Conservation (phyloP, 257 asterid species). For the Petrea volubilis region DNA sequence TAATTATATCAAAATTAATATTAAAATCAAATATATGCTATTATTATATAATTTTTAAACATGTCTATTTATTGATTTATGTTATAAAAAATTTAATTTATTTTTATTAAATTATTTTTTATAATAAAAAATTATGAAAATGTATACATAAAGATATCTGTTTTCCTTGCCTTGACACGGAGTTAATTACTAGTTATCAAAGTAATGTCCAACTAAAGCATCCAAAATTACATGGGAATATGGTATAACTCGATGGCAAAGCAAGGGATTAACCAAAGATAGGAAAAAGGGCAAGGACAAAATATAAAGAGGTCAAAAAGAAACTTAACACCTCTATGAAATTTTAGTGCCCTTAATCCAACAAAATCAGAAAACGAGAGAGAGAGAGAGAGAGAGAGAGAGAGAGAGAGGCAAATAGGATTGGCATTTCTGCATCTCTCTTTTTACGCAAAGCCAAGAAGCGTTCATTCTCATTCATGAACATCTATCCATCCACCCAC, state of each 20-base stretch:
- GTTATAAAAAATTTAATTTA: too few relatives aligned
- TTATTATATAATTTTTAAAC: too few relatives aligned
- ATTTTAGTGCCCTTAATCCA: neutral
- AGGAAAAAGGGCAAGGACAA: neutral
- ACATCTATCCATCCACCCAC: conserved; percentile 22
- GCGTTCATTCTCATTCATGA: conserved; percentile 20
- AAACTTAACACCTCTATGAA: neutral
- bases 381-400: too few relatives aligned
- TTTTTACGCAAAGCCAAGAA: conserved; percentile 9
- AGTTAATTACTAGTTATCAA: too few relatives aligned
- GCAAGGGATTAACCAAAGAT: conserved; percentile 8
- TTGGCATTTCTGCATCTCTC: conserved; percentile 9
- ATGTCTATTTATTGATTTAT: too few relatives aligned
- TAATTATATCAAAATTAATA: too few relatives aligned
- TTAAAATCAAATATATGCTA: too few relatives aligned
- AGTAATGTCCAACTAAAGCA: conserved; percentile 21
- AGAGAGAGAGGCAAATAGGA: neutral
- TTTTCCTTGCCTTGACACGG: too few relatives aligned
- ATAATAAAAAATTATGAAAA: too few relatives aligned
- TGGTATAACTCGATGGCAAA: conserved; percentile 13
- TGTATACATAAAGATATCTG: too few relatives aligned
- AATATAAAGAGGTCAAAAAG: conserved; percentile 5
- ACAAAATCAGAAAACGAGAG: neutral
- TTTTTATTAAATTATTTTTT: too few relatives aligned
- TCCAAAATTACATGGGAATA: neutral